Evolutionary conservation across 352 stramenopile species (phyloP).

Genomic region (Phytopythium ostracodes): DNA sequence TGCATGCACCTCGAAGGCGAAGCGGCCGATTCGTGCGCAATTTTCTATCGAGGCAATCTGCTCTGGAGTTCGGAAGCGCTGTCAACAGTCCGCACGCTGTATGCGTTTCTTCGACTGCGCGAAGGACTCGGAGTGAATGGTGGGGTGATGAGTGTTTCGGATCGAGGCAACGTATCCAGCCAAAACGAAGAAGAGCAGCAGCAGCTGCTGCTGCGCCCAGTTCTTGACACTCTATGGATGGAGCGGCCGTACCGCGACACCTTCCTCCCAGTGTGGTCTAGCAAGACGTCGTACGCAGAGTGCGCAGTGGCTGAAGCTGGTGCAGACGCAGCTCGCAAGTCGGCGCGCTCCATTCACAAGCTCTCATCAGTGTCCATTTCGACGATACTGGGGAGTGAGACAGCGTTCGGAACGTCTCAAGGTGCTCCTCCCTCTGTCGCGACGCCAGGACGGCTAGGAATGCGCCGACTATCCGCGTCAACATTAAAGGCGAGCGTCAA

Average conservation of each 20-base stretch:
- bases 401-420: background rate
- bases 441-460: background rate
- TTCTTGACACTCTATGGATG: slow-evolving; percentile 35
- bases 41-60: slow-evolving; percentile 56
- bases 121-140: slow-evolving; percentile 53
- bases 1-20: slow-evolving; percentile 16
- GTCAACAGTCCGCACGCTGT: slow-evolving; percentile 28
- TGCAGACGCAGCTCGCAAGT: slow-evolving; percentile 21
- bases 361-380: slow-evolving; percentile 34
- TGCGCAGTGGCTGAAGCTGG: slow-evolving; percentile 28
- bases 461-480: slow-evolving; percentile 3
- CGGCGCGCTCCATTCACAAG: slow-evolving; percentile 47
- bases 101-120: slow-evolving; percentile 42
- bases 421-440: background rate
- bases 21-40: slow-evolving; percentile 16
- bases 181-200: background rate
- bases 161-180: background rate
- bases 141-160: background rate
- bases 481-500: slow-evolving; percentile 28
- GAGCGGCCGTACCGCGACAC: slow-evolving; percentile 43
- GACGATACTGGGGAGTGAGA: slow-evolving; percentile 22
- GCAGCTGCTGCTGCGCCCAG: too few relatives aligned
- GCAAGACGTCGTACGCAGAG: slow-evolving; percentile 58
- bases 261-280: slow-evolving; percentile 61
- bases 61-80: slow-evolving; percentile 44